A percentile compares a stretch with the other conserved stretches of the same genome.
phyloP scores from a whole-genome alignment of 2,329 filamentous ascomycete species.

The Cladosporium sp. region DNA sequence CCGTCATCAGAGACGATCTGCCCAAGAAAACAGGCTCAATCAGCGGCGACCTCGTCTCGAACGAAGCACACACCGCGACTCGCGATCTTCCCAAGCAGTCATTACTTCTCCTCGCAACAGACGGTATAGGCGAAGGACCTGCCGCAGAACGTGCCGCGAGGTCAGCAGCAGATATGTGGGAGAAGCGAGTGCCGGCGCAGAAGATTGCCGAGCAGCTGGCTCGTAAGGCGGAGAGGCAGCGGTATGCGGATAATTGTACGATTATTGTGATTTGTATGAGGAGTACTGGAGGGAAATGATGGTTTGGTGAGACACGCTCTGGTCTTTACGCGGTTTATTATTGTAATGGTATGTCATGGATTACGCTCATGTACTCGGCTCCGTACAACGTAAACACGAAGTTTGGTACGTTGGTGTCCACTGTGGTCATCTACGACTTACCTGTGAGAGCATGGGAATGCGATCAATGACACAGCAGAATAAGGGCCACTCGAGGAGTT shows the following conservation, averaged over 20 bases:
- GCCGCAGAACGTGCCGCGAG: constrained; percentile 1
- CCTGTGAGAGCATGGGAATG: no score
- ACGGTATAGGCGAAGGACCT: constrained; percentile 7
- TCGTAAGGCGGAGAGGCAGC: constrained; percentile 2
- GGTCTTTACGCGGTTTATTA: no score
- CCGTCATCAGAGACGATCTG: constrained; percentile 4
- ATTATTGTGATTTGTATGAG: constrained; percentile 7
- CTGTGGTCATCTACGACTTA: no score
- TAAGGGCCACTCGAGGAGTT: no score
- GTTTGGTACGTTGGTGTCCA: no score
- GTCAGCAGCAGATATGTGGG: constrained; percentile 9
- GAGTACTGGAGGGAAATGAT: not conserved
- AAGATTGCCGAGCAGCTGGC: constrained; percentile 10
- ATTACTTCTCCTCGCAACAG: constrained; percentile 1
- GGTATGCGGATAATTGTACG: constrained; percentile 9
- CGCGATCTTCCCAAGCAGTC: constrained; percentile 1
- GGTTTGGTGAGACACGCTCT: not conserved
- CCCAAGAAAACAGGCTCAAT: constrained; percentile 10
- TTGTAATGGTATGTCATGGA: no score
- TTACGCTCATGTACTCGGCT: no score
- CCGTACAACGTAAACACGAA: no score
- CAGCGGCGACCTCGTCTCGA: constrained; percentile 8
- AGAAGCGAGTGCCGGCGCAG: constrained; percentile 6
- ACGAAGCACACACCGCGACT: constrained; percentile 4
- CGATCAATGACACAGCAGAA: no score